Conservation (phyloP, 108 stramenopile species). For the Chaetoceros tenuissimus region DNA sequence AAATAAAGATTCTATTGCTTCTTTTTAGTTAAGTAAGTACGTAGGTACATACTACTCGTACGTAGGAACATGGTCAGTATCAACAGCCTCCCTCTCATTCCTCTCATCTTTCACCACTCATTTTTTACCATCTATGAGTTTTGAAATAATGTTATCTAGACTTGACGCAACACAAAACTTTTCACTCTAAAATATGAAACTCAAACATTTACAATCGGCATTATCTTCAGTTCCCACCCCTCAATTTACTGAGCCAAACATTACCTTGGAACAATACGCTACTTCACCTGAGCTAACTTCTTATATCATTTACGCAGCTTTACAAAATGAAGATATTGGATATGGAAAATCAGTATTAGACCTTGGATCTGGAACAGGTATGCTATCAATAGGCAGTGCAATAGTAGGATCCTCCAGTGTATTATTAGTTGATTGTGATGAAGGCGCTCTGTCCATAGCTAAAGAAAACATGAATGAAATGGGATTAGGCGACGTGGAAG, state of each 20-base stretch:
- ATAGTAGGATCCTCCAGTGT: constrained; percentile 62
- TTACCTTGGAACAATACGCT: constrained; percentile 85
- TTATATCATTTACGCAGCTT: constrained; percentile 61
- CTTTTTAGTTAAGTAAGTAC: too few relatives aligned
- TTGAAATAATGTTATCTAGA: too few relatives aligned
- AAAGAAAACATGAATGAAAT: constrained; percentile 39
- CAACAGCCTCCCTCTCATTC: too few relatives aligned
- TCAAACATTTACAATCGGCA: constrained; percentile 89
- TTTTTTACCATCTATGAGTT: too few relatives aligned
- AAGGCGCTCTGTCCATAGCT: constrained; percentile 65
- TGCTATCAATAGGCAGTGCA: constrained; percentile 69
- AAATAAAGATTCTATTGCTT: too few relatives aligned
- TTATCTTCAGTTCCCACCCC: constrained; percentile 65
- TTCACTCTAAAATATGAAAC: constrained; percentile 75
- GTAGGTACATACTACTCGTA: too few relatives aligned
- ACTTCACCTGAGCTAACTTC: constrained; percentile 77
- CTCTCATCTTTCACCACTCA: too few relatives aligned
- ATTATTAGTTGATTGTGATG: constrained; percentile 76
- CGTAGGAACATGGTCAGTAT: too few relatives aligned
- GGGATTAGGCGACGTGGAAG: constrained; percentile 7
- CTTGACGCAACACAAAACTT: too few relatives aligned
- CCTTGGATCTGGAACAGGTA: constrained; percentile 94
- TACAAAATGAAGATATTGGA: constrained; percentile 49
- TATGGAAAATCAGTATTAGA: constrained; percentile 64
- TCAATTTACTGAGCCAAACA: constrained; percentile 43